Percentiles rank a stretch among this genome's conserved stretches.
These are phyloP conservation scores for Zalerion maritima DNA, from an alignment of 495 filamentous ascomycete genomes.

Conservation along the genomic window DNA sequence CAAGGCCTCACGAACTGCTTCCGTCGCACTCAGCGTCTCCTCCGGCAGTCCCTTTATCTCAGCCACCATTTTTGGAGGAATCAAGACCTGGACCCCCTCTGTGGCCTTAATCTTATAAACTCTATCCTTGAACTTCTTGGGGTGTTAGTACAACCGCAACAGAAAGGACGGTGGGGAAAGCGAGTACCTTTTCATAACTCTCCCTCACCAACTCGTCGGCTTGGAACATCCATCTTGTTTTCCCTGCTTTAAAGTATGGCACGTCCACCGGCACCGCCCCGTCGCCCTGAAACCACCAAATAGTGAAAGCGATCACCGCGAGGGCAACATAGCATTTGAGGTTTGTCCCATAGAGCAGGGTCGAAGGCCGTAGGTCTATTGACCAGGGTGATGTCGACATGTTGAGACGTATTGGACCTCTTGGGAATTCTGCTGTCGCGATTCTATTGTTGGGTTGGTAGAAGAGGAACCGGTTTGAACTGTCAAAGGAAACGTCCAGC, in stretches of 20 bases:
- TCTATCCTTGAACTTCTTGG: constrained; percentile 16
- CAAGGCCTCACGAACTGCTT: constrained; percentile 23
- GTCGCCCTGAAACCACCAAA: constrained; percentile 13
- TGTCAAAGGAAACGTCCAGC: too few species aligned
- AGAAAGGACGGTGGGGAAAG: not conserved
- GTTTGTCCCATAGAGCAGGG: too few species aligned
- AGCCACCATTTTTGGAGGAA: constrained; percentile 18
- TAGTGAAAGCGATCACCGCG: constrained; percentile 9
- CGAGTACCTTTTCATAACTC: constrained; percentile 20
- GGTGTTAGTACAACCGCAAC: not conserved
- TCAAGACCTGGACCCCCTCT: constrained; percentile 21
- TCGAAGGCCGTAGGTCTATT: too few species aligned
- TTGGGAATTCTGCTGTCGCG: too few species aligned
- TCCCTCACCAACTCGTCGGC: constrained; percentile 18
- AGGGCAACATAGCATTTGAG: constrained; percentile 18
- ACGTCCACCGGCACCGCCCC: constrained; percentile 10
- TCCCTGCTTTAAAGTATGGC: constrained; percentile 18
- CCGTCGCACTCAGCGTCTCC: constrained; percentile 19
- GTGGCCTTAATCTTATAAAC: constrained; percentile 25
- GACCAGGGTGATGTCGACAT: too few species aligned
- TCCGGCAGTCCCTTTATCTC: constrained; percentile 26
- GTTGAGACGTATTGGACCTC: too few species aligned
- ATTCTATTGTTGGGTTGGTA: too few species aligned
- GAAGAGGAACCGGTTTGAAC: too few species aligned
- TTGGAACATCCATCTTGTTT: constrained; percentile 23